Conservation (phyloP, 2,329 filamentous ascomycete genomes). For the Pleomassaria siparia region DNA sequence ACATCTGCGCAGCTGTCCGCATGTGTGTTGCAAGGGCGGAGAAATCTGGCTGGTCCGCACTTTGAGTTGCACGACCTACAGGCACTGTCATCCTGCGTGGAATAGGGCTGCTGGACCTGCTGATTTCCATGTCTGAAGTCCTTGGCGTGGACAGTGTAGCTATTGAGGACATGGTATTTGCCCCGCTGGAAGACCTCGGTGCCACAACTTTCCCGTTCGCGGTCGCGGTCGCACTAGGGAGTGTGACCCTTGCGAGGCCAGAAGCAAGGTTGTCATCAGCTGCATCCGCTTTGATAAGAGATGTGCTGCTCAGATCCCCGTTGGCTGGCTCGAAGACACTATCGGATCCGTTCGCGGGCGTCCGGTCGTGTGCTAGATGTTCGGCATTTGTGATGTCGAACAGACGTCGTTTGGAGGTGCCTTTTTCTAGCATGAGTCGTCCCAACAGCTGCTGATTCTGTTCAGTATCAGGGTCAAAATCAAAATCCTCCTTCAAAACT, state of each 20-base stretch:
- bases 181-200: constrained; percentile 63
- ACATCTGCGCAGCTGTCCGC: constrained; percentile 84
- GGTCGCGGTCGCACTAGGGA: constrained; percentile 23
- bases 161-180: constrained; percentile 61
- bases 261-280: constrained; percentile 47
- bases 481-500: constrained; percentile 78
- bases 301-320: constrained; percentile 75
- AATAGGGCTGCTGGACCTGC: constrained; percentile 68
- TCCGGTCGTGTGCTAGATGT: constrained; percentile 46
- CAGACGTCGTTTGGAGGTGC: constrained; percentile 54
- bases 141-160: constrained; percentile 67
- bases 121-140: constrained; percentile 68
- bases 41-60: constrained; percentile 74
- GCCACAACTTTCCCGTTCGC: constrained; percentile 32
- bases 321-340: constrained; percentile 83
- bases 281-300: constrained; percentile 63
- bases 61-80: constrained; percentile 54
- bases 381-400: constrained; percentile 65
- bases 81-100: constrained; percentile 63
- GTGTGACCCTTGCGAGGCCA: constrained; percentile 30
- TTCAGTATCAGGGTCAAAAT: constrained; percentile 73
- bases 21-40: constrained; percentile 83
- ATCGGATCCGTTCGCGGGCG: constrained; percentile 54
- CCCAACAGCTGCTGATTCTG: constrained; percentile 70
- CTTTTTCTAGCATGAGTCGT: constrained; percentile 67